Evolutionary conservation across 352 stramenopile genomes (phyloP), one percentile per base, ranked within the genome.

Genomic region (Thalassiosira mediterranea): DNA sequence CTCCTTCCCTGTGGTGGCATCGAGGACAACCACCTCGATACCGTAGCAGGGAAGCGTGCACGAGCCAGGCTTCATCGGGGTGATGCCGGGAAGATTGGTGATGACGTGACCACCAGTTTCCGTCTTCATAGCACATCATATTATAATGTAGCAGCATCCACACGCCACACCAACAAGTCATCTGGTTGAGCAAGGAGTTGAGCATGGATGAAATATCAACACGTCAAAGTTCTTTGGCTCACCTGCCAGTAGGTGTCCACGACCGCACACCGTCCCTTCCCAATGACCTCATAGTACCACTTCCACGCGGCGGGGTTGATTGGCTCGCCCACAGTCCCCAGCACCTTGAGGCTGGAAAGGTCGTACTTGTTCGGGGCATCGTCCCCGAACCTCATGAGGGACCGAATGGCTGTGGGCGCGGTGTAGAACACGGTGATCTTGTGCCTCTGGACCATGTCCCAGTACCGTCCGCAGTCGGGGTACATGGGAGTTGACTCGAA

Each of bases 401-500:
- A 64, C 11, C 78, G 77, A 13, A 86, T 83, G 15, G 78, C 78
- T 4, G 78, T 86, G 3, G 78, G 78, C 15, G 78, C 78, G n/a
- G 78, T 86, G 49, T 86, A 86, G 32, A 86, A 65, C 3, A 81
- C 51, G 13, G 49, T 73, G 42, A 85, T 76, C 73, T 95, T 95
- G 84, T 96, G 86, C 29, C 80, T 21, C 40, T 86, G 34, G 17
- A 83, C 38, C 40, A 86, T 84, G 23, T 75, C 47, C 78, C 78
- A 86, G 11, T 86, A 76, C 13, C 75, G 44, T n/a, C 75, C 76
- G 19, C 29, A 29, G 34, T 80, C 63, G 8, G 74, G 70, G 32
- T 81, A 82, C 15, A 76, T 65, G 5, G 77, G 77, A 58, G 81
- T 81, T 11, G 31, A 53, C 70, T 96, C 95, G 47, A 95, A 97